A percentile compares a stretch with the other conserved stretches of the same genome.
These are phyloP conservation scores for Breynia disticha DNA, from an alignment of 441 rosid genomes.

Conservation along the genomic window DNA sequence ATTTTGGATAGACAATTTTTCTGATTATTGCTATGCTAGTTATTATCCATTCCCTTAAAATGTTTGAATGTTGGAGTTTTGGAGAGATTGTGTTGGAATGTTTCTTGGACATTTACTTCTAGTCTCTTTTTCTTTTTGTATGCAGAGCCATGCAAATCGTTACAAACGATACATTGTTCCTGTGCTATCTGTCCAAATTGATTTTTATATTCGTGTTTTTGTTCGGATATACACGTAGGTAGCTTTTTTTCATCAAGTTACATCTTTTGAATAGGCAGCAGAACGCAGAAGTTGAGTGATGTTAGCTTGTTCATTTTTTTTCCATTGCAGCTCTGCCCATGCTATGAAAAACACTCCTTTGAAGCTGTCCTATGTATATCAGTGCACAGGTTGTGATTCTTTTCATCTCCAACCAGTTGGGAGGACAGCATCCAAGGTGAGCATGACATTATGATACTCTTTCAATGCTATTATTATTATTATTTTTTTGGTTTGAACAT, in stretches of 20 bases:
- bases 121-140: constrained; percentile 7
- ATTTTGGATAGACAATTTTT: not conserved
- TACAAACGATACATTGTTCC: constrained; percentile 96
- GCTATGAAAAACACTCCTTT: constrained; percentile 98
- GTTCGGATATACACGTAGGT: constrained; percentile 89
- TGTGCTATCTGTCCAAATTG: constrained; percentile 85
- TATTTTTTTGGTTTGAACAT: no score
- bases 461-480: not conserved
- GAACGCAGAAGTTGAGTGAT: constrained; percentile 3
- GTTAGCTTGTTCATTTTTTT: not conserved
- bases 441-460: not conserved
- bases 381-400: constrained; percentile 94
- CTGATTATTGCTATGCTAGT: no score
- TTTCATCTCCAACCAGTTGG: constrained; percentile 93
- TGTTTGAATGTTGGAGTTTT: no score
- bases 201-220: constrained; percentile 91
- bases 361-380: constrained; percentile 93
- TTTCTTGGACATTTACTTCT: no score
- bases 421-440: constrained; percentile 77
- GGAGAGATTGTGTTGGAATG: no score
- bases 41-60: no score
- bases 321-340: constrained; percentile 77
- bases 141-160: constrained; percentile 97
- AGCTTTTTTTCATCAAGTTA: constrained; percentile 10
- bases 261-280: constrained; percentile 4